phyloP scores from a whole-genome alignment of 768 basidiomycete species.

The Leccinum rimulosum region DNA sequence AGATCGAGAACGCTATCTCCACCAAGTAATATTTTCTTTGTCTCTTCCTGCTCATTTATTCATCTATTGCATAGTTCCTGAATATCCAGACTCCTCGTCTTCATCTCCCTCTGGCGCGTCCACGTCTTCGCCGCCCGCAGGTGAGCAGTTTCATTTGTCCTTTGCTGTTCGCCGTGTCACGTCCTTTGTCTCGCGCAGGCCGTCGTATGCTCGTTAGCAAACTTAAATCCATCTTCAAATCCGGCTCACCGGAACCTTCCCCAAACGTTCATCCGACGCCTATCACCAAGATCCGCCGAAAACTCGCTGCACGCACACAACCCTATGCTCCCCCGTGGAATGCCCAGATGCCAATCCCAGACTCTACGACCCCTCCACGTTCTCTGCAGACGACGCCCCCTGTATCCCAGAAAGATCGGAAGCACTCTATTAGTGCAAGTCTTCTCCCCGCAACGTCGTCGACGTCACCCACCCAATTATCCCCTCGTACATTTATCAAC shows the following conservation, averaged over 20 bases:
- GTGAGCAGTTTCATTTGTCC: not conserved
- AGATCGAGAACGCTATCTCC: constrained; percentile 19
- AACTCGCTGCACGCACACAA: constrained; percentile 33
- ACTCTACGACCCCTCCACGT: constrained; percentile 1
- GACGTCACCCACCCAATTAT: constrained; percentile 4
- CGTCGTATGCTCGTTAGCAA: constrained; percentile 15
- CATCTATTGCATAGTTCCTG: constrained; percentile 2
- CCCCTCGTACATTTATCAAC: constrained; percentile 18
- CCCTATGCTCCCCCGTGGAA: constrained; percentile 40
- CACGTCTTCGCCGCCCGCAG: not conserved
- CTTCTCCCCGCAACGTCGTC: not conserved
- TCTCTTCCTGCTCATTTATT: not conserved
- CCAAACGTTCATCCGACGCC: constrained; percentile 4
- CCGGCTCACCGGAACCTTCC: constrained; percentile 9
- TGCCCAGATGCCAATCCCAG: constrained; percentile 25
- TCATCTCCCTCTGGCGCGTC: not conserved
- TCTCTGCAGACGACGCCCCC: not conserved
- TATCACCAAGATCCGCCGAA: constrained; percentile 19
- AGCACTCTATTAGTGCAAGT: not conserved
- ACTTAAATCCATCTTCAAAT: constrained; percentile 25
- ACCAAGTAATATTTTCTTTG: constrained; percentile 7
- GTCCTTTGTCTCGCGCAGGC: not conserved
- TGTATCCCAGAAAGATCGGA: not conserved
- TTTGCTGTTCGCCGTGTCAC: not conserved
- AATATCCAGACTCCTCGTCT: not conserved